Evolutionary conservation across 257 asterid genomes (phyloP), one percentile per base, ranked within the genome.

Genomic region (Solanum rostratum): DNA sequence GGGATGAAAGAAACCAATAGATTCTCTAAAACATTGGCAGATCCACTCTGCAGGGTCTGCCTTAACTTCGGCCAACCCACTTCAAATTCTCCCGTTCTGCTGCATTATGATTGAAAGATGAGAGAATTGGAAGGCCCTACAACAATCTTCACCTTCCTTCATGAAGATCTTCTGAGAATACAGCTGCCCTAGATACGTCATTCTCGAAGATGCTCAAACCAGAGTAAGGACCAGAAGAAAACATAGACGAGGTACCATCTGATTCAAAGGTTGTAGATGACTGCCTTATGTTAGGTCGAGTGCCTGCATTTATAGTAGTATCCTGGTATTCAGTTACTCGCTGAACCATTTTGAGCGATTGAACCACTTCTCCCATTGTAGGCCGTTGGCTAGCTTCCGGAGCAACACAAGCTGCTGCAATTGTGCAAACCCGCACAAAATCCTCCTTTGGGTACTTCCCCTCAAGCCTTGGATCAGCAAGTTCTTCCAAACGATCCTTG

Each of bases 331-430:
- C 98, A 2, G 98, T 86, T 18, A 87, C 86, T 19, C 94, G 91
- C 79, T 95, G 98, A 84, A 96, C 99, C 99, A 96, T 96, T 89
- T 96, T 96, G 20, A 96, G 94, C 19, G 99, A 96, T 89, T 95
- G 99, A 24, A 96, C 98, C 66, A 96, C 99, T 91, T 95, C 99
- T 49, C 99, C 99, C 98, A 95, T 96, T 1, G 98, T 91, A 11
- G 99, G 98, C 70, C 98, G 91, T 89, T 95, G 98, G 87, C 86
- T 87, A 46, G 98, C 97, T 71, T 94, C 97, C 6, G 97, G 94
- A 54, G 99, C 96, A 57, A 96, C 98, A 87, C 98, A 96, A 89
- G 99, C 99, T 19, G 99, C 99, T 10, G 98, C 98, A 60, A 96
- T 90, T 55, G 99, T 95, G 93, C 99, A 95, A 63, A 96, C 99